These are phyloP conservation scores for Diaporthe sp. DNA, from an alignment of 2,329 filamentous ascomycete species.

Conservation along the genomic window DNA sequence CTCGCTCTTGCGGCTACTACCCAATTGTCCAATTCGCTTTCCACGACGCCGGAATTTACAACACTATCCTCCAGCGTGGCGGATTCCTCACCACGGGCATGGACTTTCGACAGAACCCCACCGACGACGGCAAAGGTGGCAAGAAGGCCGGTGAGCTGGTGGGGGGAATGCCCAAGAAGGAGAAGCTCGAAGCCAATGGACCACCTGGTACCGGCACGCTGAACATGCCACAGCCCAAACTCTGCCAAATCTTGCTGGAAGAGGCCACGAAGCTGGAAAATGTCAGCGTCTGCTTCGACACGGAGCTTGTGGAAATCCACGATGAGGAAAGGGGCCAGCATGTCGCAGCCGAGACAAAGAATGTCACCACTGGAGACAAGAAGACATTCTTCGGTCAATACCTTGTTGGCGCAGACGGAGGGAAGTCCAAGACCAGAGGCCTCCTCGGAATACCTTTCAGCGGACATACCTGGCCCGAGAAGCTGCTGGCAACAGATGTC, in stretches of 20 bases:
- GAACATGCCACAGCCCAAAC: conserved; percentile 12
- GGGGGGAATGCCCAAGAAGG: background rate
- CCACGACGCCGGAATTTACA: background rate
- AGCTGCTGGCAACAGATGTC: conserved; percentile 1
- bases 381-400: background rate
- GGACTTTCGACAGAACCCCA: background rate
- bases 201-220: background rate
- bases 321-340: background rate
- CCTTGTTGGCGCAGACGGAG: background rate
- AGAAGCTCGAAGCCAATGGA: background rate
- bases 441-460: conserved; percentile 6
- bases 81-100: background rate
- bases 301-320: background rate
- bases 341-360: background rate
- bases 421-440: background rate
- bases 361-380: background rate
- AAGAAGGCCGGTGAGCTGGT: conserved; percentile 9
- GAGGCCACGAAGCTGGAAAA: background rate
- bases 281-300: background rate
- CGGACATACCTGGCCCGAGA: conserved; percentile 7
- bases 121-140: background rate
- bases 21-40: background rate
- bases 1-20: conserved; percentile 9
- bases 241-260: background rate
- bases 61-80: background rate